These are phyloP conservation scores for Leccinum subatratum DNA, from an alignment of 1,284 basidiomycete genomes.

Conservation along the genomic window DNA sequence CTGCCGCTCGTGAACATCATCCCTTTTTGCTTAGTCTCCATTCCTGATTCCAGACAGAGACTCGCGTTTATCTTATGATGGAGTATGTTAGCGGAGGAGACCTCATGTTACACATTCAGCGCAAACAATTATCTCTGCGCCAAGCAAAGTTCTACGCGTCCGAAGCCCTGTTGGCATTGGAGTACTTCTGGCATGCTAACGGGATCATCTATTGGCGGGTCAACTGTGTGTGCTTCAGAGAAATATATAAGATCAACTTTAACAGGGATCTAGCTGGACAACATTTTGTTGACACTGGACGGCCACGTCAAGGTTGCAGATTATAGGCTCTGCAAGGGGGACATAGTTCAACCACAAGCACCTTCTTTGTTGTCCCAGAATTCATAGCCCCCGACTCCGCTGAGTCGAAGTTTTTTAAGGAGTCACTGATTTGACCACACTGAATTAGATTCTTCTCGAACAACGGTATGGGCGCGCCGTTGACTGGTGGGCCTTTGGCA, in stretches of 20 bases:
- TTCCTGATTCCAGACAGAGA: constrained; percentile 99
- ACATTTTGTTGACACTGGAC: constrained; percentile 94
- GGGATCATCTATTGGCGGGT: constrained; percentile 94
- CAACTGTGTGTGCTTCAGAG: not conserved
- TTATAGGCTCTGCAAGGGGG: constrained; percentile 98
- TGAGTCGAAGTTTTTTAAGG: too few species aligned
- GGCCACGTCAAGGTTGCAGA: constrained; percentile 99
- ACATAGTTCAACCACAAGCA: constrained; percentile 98
- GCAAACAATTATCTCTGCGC: constrained; percentile 89
- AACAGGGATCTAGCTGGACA: constrained; percentile 93
- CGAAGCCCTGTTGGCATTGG: constrained; percentile 94
- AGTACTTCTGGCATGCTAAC: constrained; percentile 98
- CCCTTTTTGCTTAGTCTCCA: constrained; percentile 96
- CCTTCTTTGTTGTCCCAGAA: constrained; percentile 99
- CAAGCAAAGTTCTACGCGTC: constrained; percentile 99
- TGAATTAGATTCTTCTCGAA: constrained; percentile 85
- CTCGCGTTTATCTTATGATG: constrained; percentile 92
- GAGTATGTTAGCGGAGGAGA: constrained; percentile 97
- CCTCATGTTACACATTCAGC: constrained; percentile 89
- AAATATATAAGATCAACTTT: constrained; percentile 11
- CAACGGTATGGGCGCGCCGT: constrained; percentile 98
- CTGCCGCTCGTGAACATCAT: constrained; percentile 93
- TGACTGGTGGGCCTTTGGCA: constrained; percentile 99
- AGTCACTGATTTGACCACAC: constrained; percentile 4
- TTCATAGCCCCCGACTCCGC: constrained; percentile 99